Conservation (phyloP, 148 eudicot genomes). For the Selenicereus undatus region DNA sequence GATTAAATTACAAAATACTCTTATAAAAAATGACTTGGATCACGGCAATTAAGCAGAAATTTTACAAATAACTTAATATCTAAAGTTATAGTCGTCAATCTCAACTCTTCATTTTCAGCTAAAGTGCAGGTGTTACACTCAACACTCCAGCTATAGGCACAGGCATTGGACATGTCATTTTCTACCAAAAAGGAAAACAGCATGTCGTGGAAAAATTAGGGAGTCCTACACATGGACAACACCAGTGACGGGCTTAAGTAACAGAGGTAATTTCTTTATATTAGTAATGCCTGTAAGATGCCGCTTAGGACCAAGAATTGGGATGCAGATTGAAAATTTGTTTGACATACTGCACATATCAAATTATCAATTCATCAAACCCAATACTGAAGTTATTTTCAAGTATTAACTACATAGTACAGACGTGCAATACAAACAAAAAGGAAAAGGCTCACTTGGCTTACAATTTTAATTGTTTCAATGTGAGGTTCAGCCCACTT, state of each 20-base stretch:
- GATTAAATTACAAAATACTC: too few species aligned
- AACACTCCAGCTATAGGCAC: too few species aligned
- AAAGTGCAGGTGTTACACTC: too few species aligned
- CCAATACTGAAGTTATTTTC: background rate
- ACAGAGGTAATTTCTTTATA: background rate
- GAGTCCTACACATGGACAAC: background rate
- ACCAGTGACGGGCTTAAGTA: background rate
- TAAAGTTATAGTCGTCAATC: too few species aligned
- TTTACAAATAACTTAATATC: too few species aligned
- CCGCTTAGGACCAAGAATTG: background rate
- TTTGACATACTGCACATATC: background rate
- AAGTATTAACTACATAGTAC: slow-evolving; percentile 1
- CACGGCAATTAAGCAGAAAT: too few species aligned
- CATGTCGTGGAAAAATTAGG: background rate
- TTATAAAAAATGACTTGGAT: too few species aligned
- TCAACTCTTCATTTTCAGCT: too few species aligned
- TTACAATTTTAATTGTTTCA: slow-evolving; percentile 68
- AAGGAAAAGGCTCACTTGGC: slow-evolving; percentile 17
- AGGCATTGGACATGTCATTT: background rate
- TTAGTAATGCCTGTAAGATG: background rate
- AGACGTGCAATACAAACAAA: background rate
- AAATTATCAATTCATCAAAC: background rate
- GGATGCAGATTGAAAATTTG: background rate
- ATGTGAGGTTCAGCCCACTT: slow-evolving; percentile 81
- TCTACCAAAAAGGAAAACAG: background rate